These are phyloP conservation scores for Cystobasidium ongulense DNA, from an alignment of 768 basidiomycete genomes.

Conservation along the genomic window DNA sequence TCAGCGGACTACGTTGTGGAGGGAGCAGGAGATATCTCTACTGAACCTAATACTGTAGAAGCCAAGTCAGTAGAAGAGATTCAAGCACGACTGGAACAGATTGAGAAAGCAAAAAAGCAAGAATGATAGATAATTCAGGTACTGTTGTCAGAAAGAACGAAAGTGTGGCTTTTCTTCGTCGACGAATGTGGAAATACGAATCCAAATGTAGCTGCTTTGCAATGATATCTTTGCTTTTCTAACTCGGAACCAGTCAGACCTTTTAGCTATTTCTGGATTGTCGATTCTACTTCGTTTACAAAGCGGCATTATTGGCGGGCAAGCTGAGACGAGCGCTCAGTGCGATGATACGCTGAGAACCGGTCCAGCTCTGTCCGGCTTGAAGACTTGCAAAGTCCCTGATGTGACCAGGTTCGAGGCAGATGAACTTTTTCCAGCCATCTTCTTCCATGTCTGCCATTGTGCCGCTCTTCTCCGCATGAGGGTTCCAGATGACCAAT, in stretches of 20 bases:
- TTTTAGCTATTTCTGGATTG: no score
- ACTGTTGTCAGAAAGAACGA: no score
- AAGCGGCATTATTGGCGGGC: conserved; percentile 27
- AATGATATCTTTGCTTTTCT: not conserved
- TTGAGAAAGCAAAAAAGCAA: not conserved
- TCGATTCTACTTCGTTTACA: no score
- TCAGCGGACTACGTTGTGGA: not conserved
- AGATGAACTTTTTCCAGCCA: conserved; percentile 81
- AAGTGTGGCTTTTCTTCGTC: no score
- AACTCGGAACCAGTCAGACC: no score
- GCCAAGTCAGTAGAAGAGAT: conserved; percentile 19
- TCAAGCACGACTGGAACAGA: not conserved
- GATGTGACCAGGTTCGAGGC: conserved; percentile 62
- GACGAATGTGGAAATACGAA: not conserved
- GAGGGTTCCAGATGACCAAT: conserved; percentile 93
- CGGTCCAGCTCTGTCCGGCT: conserved; percentile 9
- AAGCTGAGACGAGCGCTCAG: conserved; percentile 19
- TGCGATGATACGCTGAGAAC: conserved; percentile 21
- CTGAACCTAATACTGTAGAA: conserved; percentile 7
- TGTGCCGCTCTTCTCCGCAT: conserved; percentile 48
- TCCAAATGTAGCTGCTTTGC: not conserved
- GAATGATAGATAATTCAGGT: no score
- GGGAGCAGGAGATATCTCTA: not conserved
- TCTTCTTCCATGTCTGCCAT: conserved; percentile 82
- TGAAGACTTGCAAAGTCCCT: not conserved